Base-by-base conservation (phyloP, 1,284 basidiomycete species). In the Sutorius eximius region DNA sequence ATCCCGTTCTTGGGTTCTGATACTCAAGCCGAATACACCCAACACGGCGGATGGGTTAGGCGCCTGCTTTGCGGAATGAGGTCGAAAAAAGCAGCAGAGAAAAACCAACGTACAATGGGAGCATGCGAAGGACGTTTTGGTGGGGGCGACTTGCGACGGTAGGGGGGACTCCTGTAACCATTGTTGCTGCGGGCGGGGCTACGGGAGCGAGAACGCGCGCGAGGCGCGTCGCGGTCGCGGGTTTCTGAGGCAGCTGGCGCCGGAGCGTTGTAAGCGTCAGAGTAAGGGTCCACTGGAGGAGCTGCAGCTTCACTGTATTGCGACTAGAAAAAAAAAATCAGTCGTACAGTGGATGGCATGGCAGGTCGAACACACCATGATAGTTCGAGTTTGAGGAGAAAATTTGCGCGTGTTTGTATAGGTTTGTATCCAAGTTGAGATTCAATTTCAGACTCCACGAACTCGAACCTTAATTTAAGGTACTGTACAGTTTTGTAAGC, bases 11-110 rank as follows among this genome's bases (percentile, higher is more conserved):
- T 87, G 84, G 3, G 96, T 98, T 56, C 95, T 86, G 58, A 99
- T 96, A 63, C 93, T 95, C 42, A 99, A 79, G 16, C 96, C 97
- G 65, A 99, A 99, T 16, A 98, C 94, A 57, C 97, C 97, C 57
- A 99, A 82, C 22, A 98, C 94, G 59, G 85, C 87, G 61, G 89
- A 90, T 27, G 95, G 92, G 65, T 88, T 88, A 52, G 90, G 87
- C 63, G 86, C 87, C 87, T 91, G 78, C 75, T 77, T 71, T 64
- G 71, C 66, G 15, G 61, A 58, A 71, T 81, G 62, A 81, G 76
- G 48, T 43, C 41, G 24, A 52, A 52, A 47, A 47, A 27, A n/a
- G 3, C 45, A 61, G 12, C n/a, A 22, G 52, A 53, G 38, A 32
- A 32, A 52, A n/a, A 9, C 0, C 15, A 62, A 82, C 87, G 61